phyloP scores from a whole-genome alignment of 73 alveolate genomes.

The Paraurostyla sp. region DNA sequence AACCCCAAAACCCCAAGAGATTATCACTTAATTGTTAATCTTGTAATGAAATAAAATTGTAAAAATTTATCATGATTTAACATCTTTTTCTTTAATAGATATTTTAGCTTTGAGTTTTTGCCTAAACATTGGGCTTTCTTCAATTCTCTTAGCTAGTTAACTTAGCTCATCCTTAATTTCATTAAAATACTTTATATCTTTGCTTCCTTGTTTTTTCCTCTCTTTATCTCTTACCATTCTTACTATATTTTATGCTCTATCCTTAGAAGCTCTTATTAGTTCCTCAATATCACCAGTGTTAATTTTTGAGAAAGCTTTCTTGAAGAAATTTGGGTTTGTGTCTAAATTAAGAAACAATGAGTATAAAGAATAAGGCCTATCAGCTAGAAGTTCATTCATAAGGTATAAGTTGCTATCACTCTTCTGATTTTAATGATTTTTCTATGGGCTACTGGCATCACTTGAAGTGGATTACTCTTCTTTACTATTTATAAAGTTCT shows the following conservation, averaged over 20 bases:
- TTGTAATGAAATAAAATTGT: too few relatives aligned
- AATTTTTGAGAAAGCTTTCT: not conserved
- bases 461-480: not conserved
- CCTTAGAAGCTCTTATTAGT: conserved; percentile 21
- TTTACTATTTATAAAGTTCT: not conserved
- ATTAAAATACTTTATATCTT: not conserved
- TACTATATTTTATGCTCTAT: conserved; percentile 20
- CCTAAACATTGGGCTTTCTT: not conserved
- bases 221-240: not conserved
- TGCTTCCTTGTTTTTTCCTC: not conserved
- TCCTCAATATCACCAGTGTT: conserved; percentile 38
- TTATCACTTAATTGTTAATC: too few relatives aligned
- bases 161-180: not conserved
- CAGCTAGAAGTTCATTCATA: conserved; percentile 8
- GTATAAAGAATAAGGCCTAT: conserved; percentile 35
- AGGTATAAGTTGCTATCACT: not conserved
- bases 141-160: conserved; percentile 32
- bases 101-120: not conserved
- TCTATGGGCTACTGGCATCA: not conserved
- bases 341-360: not conserved
- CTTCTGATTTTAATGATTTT: not conserved
- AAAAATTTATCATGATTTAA: too few relatives aligned
- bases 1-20: too few relatives aligned
- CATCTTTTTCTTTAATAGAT: too few relatives aligned
- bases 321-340: not conserved